Conservation (phyloP, 139 green algal species). For the Eudorina sp. region DNA sequence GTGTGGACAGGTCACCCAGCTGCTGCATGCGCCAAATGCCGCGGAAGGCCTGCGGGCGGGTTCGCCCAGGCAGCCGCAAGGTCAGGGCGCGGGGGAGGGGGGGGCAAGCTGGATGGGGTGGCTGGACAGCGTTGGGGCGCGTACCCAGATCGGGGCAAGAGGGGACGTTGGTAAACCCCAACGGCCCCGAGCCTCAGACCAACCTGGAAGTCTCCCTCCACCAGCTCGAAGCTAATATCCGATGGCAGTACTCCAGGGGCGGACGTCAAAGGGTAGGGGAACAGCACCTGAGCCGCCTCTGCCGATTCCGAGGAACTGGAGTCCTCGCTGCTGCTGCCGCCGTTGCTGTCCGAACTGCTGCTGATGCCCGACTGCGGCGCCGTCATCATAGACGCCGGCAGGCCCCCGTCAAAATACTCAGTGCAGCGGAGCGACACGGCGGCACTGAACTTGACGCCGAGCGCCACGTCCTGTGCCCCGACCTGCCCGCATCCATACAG, state of each 20-base stretch:
- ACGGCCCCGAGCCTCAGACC: neutral
- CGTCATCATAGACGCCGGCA: conserved; percentile 37
- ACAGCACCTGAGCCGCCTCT: conserved; percentile 27
- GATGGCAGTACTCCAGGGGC: neutral
- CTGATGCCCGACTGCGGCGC: neutral
- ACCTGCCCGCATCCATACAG: conserved; percentile 74
- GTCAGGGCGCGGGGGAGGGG: neutral
- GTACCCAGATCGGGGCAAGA: neutral
- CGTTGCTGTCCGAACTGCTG: neutral
- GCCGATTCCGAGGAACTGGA: neutral
- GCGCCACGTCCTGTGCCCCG: conserved; percentile 82
- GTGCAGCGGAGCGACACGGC: conserved; percentile 80
- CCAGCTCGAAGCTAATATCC: conserved; percentile 83
- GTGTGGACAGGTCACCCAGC: conserved; percentile 16
- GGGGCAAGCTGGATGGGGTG: no score
- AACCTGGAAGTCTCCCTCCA: conserved; percentile 90
- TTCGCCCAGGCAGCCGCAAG: neutral
- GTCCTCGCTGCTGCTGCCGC: neutral
- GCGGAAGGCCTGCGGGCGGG: conserved; percentile 75
- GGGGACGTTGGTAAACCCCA: neutral
- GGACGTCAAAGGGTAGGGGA: neutral
- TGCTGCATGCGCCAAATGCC: conserved; percentile 87
- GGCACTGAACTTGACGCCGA: conserved; percentile 88
- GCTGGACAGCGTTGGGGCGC: no score
- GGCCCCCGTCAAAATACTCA: conserved; percentile 58